Evolutionary conservation across 305 asterid species (phyloP).

Genomic region (Ilex paraguariensis): DNA sequence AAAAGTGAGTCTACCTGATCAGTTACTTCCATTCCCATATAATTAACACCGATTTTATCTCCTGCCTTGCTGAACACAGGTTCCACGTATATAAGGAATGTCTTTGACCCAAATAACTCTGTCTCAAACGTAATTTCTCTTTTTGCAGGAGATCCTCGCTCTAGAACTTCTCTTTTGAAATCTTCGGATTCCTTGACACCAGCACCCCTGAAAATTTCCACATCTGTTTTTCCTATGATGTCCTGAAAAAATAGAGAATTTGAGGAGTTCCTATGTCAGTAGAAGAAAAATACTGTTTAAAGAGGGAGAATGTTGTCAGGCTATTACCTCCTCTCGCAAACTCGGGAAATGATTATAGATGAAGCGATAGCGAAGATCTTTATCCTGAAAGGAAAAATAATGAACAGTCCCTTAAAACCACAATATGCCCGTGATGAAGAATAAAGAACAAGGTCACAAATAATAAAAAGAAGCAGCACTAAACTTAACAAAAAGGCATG

Average conservation of each 20-base stretch:
- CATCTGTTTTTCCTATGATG: slow-evolving; percentile 85
- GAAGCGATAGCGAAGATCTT: slow-evolving; percentile 81
- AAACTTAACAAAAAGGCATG: no score
- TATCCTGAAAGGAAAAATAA: slow-evolving; percentile 45
- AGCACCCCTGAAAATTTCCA: slow-evolving; percentile 72
- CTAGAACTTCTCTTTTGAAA: slow-evolving; percentile 78
- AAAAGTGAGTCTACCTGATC: slow-evolving; percentile 51
- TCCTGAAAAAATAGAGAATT: slow-evolving; percentile 49
- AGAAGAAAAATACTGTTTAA: not conserved
- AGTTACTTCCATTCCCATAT: slow-evolving; percentile 96
- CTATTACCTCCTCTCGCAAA: slow-evolving; percentile 70
- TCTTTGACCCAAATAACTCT: slow-evolving; percentile 71
- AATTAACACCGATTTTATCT: slow-evolving; percentile 80
- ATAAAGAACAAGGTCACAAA: not conserved
- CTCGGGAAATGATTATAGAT: slow-evolving; percentile 93
- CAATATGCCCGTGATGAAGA: not conserved
- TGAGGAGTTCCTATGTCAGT: slow-evolving; percentile 5
- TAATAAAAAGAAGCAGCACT: no score
- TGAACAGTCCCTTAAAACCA: not conserved
- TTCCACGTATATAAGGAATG: slow-evolving; percentile 57
- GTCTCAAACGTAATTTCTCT: slow-evolving; percentile 94
- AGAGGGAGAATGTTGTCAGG: slow-evolving; percentile 5
- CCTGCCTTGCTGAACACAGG: slow-evolving; percentile 85
- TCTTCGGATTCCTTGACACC: slow-evolving; percentile 97
- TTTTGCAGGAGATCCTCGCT: slow-evolving; percentile 70